Conservation (phyloP, 306 rosid genomes). For the Rubus parviflorus region DNA sequence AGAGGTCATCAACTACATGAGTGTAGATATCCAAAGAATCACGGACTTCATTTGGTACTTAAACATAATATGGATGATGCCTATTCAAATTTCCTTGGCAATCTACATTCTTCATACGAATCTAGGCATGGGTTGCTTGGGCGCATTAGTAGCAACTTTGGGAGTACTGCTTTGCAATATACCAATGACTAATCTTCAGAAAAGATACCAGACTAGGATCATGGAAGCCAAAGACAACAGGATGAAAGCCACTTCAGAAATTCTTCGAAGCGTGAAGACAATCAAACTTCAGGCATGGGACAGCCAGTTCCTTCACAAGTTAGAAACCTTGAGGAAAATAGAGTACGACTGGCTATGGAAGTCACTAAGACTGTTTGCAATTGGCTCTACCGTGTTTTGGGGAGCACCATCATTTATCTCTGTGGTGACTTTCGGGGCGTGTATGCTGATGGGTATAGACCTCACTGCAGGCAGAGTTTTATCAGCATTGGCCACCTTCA, state of each 20-base stretch:
- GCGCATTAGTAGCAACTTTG: slow-evolving; percentile 70
- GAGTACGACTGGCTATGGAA: slow-evolving; percentile 75
- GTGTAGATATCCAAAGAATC: slow-evolving; percentile 92
- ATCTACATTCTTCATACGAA: slow-evolving; percentile 65
- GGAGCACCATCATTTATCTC: slow-evolving; percentile 89
- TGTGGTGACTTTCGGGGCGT: slow-evolving; percentile 70
- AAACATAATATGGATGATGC: slow-evolving; percentile 87
- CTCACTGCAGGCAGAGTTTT: slow-evolving; percentile 86
- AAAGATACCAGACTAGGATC: slow-evolving; percentile 72
- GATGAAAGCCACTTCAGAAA: slow-evolving; percentile 90
- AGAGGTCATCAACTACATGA: slow-evolving; percentile 92
- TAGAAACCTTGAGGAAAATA: slow-evolving; percentile 54
- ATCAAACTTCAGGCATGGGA: slow-evolving; percentile 98
- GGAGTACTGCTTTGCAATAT: slow-evolving; percentile 75
- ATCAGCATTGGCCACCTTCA: slow-evolving; percentile 84
- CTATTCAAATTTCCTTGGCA: slow-evolving; percentile 82
- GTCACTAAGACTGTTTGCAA: slow-evolving; percentile 56
- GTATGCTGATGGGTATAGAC: slow-evolving; percentile 78
- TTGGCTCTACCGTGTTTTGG: slow-evolving; percentile 73
- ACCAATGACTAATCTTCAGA: slow-evolving; percentile 75
- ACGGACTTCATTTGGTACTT: slow-evolving; percentile 83
- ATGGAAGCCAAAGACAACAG: slow-evolving; percentile 90
- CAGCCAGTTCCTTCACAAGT: slow-evolving; percentile 55
- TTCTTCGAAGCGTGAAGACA: slow-evolving; percentile 76
- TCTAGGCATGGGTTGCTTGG: slow-evolving; percentile 77